These are phyloP conservation scores for Zymoseptoria brevis DNA, from an alignment of 2,329 filamentous ascomycete species.

Conservation along the genomic window DNA sequence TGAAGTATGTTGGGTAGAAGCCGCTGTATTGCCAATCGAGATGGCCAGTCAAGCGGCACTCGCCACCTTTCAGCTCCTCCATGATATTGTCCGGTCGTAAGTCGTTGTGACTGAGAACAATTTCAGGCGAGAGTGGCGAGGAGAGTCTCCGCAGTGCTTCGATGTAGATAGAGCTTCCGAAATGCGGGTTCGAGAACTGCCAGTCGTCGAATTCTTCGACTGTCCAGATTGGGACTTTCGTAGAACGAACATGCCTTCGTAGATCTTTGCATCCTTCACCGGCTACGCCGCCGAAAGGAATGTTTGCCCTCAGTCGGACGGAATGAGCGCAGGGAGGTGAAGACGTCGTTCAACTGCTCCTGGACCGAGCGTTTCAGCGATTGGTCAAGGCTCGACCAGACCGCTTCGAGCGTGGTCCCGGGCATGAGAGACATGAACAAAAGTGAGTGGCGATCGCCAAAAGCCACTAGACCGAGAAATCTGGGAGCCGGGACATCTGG, in stretches of 20 bases:
- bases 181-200: neutral
- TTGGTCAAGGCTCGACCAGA: neutral
- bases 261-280: neutral
- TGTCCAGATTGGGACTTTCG: neutral
- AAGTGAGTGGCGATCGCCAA: neutral
- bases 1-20: neutral
- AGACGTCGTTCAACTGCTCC: neutral
- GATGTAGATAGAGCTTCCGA: neutral
- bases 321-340: neutral
- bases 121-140: neutral
- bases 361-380: neutral
- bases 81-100: neutral
- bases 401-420: neutral
- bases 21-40: constrained; percentile 1
- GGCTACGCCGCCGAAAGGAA: neutral
- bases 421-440: constrained; percentile 1
- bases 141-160: neutral
- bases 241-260: neutral
- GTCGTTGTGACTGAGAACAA: neutral
- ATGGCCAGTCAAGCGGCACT: neutral
- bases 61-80: neutral
- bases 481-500: neutral
- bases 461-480: neutral
- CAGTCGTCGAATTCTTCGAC: neutral
- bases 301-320: neutral